Evolutionary conservation across 176 grass and related monocot genomes (phyloP), one percentile per base, ranked within the genome.

Genomic region (Triticum timopheevii): DNA sequence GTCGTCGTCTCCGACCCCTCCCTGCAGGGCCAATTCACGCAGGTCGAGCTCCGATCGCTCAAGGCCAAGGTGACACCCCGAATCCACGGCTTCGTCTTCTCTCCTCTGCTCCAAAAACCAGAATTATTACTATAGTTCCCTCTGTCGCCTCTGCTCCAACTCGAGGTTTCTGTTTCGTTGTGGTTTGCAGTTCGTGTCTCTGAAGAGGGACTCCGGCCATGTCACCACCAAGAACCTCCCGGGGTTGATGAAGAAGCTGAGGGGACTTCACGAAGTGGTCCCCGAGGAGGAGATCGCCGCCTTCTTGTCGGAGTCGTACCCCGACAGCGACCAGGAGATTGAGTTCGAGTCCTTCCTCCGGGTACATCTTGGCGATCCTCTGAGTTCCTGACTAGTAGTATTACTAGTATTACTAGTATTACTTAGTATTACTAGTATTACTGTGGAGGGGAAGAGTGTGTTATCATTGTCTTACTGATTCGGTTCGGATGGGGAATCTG

Each of bases 11-110:
- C 97, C 87, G 97, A 98, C 87, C 97, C 96, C 45, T 96, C 88
- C 87, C 91, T 98, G 64, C 97, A 98, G 82, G 93, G 90, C 13
- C 97, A 98, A 84, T 98, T 98, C 92, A 98, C 97, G 77, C 97
- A 98, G 88, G 97, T 98, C 50, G 97, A 98, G 90, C 90, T 98
- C 76, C 94, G 97, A 84, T 85, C 88, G 61, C 92, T 91, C 85
- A 96, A 93, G 90, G 88, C 94, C 42, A 98, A 96, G 90, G 97
- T 98, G 90, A 88, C 42, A 22, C 33, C 63, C 56, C 72, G 16
- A 73, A 82, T 70, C 86, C n/a, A 2, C 25, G 3, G 17, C 19
- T 83, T 58, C 13, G 7, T 50, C 27, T 25, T 52, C 24, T 61
- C 23, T 77, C 25, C 28, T 61, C 20, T n/a, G 19, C 61, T 1